A percentile compares a stretch with the other conserved stretches of the same genome.
These are phyloP conservation scores for Picochlorum sp. DNA, from an alignment of 139 green algal genomes.

Conservation along the genomic window DNA sequence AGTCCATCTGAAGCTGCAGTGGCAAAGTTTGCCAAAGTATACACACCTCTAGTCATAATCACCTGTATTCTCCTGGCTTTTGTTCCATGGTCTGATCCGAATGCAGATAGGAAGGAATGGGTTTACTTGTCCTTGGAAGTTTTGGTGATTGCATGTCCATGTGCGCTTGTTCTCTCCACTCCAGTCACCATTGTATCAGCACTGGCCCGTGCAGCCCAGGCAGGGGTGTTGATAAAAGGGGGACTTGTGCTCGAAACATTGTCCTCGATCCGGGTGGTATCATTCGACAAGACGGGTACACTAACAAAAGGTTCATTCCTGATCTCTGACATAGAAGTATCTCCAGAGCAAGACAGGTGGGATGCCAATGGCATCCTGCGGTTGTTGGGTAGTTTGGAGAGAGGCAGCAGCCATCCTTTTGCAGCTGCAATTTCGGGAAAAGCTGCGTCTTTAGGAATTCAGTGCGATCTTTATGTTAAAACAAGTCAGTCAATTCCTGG, in stretches of 20 bases:
- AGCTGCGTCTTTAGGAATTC: slow-evolving; percentile 14
- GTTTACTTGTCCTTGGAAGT: slow-evolving; percentile 64
- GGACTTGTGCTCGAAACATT: slow-evolving; percentile 61
- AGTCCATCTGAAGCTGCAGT: slow-evolving; percentile 43
- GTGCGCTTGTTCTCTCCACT: slow-evolving; percentile 76
- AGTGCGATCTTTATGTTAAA: slow-evolving; percentile 2
- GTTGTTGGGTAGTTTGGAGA: slow-evolving; percentile 31
- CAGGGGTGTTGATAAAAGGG: slow-evolving; percentile 72
- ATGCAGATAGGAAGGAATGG: slow-evolving; percentile 33
- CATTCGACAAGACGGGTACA: slow-evolving; percentile 79
- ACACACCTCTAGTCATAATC: slow-evolving; percentile 67
- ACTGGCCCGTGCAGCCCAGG: slow-evolving; percentile 35
- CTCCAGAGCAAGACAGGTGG: background rate
- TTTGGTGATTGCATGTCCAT: slow-evolving; percentile 75
- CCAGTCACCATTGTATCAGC: slow-evolving; percentile 49
- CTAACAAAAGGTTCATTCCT: slow-evolving; percentile 58
- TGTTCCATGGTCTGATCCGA: slow-evolving; percentile 28
- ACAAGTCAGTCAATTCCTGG: slow-evolving; percentile 2
- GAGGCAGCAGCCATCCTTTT: slow-evolving; percentile 41
- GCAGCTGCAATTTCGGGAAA: slow-evolving; percentile 35
- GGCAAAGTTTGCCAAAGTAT: slow-evolving; percentile 52
- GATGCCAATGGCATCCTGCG: slow-evolving; percentile 10
- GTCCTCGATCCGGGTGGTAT: slow-evolving; percentile 33
- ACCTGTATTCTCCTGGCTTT: slow-evolving; percentile 40
- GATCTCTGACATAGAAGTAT: slow-evolving; percentile 14